Percentiles rank a stretch among this genome's conserved stretches.
phyloP scores from a whole-genome alignment of 805 yeast species.

The Ogataea paraovalis region DNA sequence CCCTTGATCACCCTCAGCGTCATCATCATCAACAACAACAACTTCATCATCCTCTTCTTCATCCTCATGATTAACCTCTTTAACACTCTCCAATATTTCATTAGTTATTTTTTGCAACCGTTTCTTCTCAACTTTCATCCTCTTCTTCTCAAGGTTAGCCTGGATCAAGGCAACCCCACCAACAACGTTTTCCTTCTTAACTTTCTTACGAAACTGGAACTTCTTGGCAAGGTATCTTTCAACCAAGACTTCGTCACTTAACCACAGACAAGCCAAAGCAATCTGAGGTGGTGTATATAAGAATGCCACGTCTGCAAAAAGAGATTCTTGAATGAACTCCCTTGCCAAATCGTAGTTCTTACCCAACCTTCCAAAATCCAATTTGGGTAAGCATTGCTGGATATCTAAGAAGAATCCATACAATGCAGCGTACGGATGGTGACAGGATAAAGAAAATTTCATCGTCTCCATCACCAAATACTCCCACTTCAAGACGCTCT shows the following conservation, averaged over 20 bases:
- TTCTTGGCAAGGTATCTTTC: conserved; percentile 65
- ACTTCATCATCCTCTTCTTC: conserved; percentile 3
- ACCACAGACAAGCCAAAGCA: conserved; percentile 80
- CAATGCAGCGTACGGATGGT: conserved; percentile 85
- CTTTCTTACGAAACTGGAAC: conserved; percentile 36
- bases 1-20: conserved; percentile 8
- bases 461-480: conserved; percentile 70
- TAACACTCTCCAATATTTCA: conserved; percentile 1
- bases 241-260: conserved; percentile 58
- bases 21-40: conserved; percentile 5
- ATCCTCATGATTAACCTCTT: conserved; percentile 11
- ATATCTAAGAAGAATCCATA: conserved; percentile 93
- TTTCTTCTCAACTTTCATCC: neutral
- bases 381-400: conserved; percentile 52
- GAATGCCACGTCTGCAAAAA: conserved; percentile 72
- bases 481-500: conserved; percentile 72
- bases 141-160: conserved; percentile 8
- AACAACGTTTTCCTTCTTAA: conserved; percentile 12
- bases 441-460: conserved; percentile 76
- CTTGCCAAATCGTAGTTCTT: conserved; percentile 68
- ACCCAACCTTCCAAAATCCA: conserved; percentile 58
- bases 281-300: conserved; percentile 92
- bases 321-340: conserved; percentile 58
- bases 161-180: conserved; percentile 9
- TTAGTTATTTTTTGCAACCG: neutral